phyloP scores from a whole-genome alignment of 2,329 filamentous ascomycete genomes.

The Alternaria panax region DNA sequence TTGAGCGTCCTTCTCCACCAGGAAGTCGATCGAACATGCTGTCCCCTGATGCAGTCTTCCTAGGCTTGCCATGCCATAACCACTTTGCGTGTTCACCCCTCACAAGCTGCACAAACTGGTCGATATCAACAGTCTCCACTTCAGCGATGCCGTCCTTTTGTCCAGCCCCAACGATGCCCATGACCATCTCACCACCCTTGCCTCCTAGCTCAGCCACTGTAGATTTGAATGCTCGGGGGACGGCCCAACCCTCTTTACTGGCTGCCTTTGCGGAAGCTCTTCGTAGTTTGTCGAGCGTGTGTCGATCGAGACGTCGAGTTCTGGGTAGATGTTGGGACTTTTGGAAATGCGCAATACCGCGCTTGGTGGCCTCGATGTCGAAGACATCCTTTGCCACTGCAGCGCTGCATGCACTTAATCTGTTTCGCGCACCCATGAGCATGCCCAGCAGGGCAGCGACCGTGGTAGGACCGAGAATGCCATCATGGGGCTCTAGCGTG shows the following conservation, averaged over 20 bases:
- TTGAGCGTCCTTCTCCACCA: slow-evolving; percentile 49
- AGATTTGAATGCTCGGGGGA: slow-evolving; percentile 93
- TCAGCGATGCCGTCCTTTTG: slow-evolving; percentile 92
- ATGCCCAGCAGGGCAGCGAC: slow-evolving; percentile 87
- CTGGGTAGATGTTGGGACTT: slow-evolving; percentile 83
- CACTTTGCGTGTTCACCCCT: slow-evolving; percentile 87
- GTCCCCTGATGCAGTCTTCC: slow-evolving; percentile 61
- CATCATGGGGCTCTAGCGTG: slow-evolving; percentile 90
- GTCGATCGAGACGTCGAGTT: slow-evolving; percentile 80
- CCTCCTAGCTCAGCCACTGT: slow-evolving; percentile 93
- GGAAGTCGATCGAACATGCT: slow-evolving; percentile 49
- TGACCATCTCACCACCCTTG: slow-evolving; percentile 91
- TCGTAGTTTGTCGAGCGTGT: slow-evolving; percentile 82
- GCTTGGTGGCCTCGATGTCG: slow-evolving; percentile 81
- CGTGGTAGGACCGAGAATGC: slow-evolving; percentile 89
- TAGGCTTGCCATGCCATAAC: slow-evolving; percentile 91
- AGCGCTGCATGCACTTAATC: slow-evolving; percentile 82
- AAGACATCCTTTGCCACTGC: slow-evolving; percentile 91
- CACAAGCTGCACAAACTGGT: slow-evolving; percentile 78
- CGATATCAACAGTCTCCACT: slow-evolving; percentile 89
- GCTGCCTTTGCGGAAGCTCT: slow-evolving; percentile 88
- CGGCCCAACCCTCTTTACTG: slow-evolving; percentile 86
- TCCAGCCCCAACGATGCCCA: slow-evolving; percentile 85
- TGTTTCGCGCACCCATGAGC: slow-evolving; percentile 87
- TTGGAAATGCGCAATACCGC: slow-evolving; percentile 86